These are phyloP conservation scores for Leccinum imitatum DNA, from an alignment of 768 basidiomycete species.

Conservation along the genomic window DNA sequence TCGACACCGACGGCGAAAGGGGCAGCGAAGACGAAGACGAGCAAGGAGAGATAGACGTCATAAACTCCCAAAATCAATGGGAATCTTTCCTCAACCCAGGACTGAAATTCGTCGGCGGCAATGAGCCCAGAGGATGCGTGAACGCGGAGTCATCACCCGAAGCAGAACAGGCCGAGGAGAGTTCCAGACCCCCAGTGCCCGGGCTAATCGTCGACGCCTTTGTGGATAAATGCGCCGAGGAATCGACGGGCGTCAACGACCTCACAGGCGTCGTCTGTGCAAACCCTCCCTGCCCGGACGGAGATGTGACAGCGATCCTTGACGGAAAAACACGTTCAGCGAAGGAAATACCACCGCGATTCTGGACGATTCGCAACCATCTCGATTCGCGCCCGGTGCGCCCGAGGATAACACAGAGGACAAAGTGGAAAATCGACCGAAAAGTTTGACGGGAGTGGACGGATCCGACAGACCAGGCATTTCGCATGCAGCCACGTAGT, in stretches of 20 bases:
- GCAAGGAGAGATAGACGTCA: slow-evolving; percentile 15
- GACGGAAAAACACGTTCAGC: slow-evolving; percentile 24
- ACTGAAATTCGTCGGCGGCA: slow-evolving; percentile 7
- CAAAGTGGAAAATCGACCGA: slow-evolving; percentile 9
- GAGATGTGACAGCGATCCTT: slow-evolving; percentile 6
- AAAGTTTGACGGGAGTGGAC: slow-evolving; percentile 18
- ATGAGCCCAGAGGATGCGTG: slow-evolving; percentile 4
- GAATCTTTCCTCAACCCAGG: slow-evolving; percentile 21
- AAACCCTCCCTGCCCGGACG: slow-evolving; percentile 4
- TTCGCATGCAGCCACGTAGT: background rate
- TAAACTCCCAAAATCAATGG: slow-evolving; percentile 29
- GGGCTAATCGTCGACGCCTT: background rate
- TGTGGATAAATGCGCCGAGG: background rate
- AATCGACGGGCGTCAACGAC: slow-evolving; percentile 7
- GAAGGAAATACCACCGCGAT: slow-evolving; percentile 25
- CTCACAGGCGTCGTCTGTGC: slow-evolving; percentile 14
- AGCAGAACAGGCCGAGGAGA: background rate
- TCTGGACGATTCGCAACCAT: slow-evolving; percentile 10
- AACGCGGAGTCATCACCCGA: slow-evolving; percentile 5
- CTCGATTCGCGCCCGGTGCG: slow-evolving; percentile 1
- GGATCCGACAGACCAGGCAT: slow-evolving; percentile 14
- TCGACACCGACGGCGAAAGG: slow-evolving; percentile 15
- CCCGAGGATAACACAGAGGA: background rate
- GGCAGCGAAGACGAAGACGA: slow-evolving; percentile 10
- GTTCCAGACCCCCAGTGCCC: too few species aligned